phyloP scores from a whole-genome alignment of 2,329 filamentous ascomycete species.

The Zarea fungicola region DNA sequence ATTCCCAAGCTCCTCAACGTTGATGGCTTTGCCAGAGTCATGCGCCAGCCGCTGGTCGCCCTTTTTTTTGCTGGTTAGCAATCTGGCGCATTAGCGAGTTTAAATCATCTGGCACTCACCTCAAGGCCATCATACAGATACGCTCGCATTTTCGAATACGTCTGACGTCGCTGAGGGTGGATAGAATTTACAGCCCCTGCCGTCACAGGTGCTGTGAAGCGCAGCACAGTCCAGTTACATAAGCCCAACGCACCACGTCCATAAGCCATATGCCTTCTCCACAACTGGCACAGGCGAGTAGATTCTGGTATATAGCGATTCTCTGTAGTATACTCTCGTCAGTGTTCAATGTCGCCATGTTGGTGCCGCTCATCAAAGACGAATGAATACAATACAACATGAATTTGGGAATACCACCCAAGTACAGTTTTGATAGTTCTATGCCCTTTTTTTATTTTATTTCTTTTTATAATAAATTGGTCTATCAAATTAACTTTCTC shows the following conservation, averaged over 20 bases:
- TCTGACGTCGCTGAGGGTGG: not conserved
- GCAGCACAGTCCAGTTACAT: conserved; percentile 7
- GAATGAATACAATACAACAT: too few species aligned
- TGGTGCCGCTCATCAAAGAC: not conserved
- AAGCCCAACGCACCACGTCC: conserved; percentile 7
- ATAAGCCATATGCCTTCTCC: conserved; percentile 3
- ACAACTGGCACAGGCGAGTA: too few species aligned
- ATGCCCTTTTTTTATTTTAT: too few species aligned
- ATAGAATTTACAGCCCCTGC: not conserved
- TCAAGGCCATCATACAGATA: conserved; percentile 53
- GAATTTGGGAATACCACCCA: too few species aligned
- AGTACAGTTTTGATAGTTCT: too few species aligned
- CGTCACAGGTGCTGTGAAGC: not conserved
- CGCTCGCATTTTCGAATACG: conserved; percentile 44
- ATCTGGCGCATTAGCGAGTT: not conserved
- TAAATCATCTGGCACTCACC: conserved; percentile 31
- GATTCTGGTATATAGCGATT: too few species aligned
- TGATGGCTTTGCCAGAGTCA: conserved; percentile 71
- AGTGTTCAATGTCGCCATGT: conserved; percentile 2
- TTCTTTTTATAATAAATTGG: too few species aligned
- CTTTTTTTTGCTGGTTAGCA: conserved; percentile 38
- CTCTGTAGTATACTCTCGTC: not conserved
- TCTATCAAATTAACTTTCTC: too few species aligned
- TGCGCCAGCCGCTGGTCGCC: conserved; percentile 91
- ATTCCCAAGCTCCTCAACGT: conserved; percentile 58